Percentiles rank a stretch among this genome's conserved stretches.
phyloP scores from a whole-genome alignment of 2,329 filamentous ascomycete genomes.

The Zasmidium cellare region DNA sequence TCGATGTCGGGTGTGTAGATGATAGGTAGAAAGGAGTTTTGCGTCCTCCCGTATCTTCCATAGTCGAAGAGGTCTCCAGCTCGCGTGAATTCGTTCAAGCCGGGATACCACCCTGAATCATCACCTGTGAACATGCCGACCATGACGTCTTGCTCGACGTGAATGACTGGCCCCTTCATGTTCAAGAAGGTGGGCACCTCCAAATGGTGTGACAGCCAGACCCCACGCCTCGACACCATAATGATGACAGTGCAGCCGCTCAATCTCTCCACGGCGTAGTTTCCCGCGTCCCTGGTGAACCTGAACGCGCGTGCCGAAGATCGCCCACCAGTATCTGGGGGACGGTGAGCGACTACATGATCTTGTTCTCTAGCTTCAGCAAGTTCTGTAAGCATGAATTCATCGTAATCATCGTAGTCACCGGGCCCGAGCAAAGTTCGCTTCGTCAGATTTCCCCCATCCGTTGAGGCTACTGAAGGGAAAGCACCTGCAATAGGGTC shows the following conservation, averaged over 20 bases:
- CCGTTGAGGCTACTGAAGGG: not conserved
- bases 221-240: constrained; percentile 9
- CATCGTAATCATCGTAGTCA: not conserved
- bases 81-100: constrained; percentile 6
- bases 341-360: constrained; percentile 1
- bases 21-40: constrained; percentile 8
- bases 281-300: constrained; percentile 3
- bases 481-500: not conserved
- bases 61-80: constrained; percentile 7
- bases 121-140: constrained; percentile 13
- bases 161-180: not conserved
- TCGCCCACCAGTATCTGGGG: not conserved
- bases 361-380: not conserved
- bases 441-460: not conserved
- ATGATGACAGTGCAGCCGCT: constrained; percentile 10
- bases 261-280: constrained; percentile 5
- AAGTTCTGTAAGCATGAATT: not conserved
- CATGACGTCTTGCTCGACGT: constrained; percentile 5
- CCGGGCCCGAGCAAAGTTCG: not conserved
- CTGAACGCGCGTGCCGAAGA: constrained; percentile 7
- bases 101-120: constrained; percentile 6
- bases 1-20: constrained; percentile 12
- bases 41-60: constrained; percentile 5
- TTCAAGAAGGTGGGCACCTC: constrained; percentile 7
- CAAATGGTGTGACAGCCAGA: constrained; percentile 9